Evolutionary conservation across 345 rosid genomes (phyloP), one percentile per base, ranked within the genome.

Genomic region (Cardiospermum halicacabum): DNA sequence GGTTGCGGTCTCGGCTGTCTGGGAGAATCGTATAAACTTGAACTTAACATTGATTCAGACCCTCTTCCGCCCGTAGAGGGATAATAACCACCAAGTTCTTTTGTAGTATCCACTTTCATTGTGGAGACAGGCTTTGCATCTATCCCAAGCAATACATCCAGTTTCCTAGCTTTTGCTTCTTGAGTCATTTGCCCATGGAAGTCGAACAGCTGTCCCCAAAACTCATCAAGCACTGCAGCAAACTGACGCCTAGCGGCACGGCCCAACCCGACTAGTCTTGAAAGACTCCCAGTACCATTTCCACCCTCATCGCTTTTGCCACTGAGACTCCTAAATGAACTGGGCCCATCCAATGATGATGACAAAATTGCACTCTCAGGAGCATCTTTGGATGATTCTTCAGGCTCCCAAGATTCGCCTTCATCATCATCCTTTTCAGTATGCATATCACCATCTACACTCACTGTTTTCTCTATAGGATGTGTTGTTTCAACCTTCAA

Each of bases 141-240:
- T 48, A 65, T 53, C 58, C 80, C 81, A 51, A 82, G 71, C 67
- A 94, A 71, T 49, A 73, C 60, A 70, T 88, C 96, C 57, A 85
- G 34, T 70, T 84, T 88, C 73, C 75, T 87, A 48, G 68, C 64
- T 74, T 76, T 89, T 6, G 95, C 99, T 64, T 87, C 93, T 58
- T 68, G 74, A 51, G 84, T 89, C 40, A 76, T 64, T 62, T 77
- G 85, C 51, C 99, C 99, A 36, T 95, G 92, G 22, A 69, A 78
- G 82, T 95, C 92, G 69, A 72, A 95, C 53, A 95, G 65, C 55
- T 87, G 98, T 30, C 87, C 97, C 99, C 99, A 95, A 77, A 95
- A 95, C 64, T 95, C 99, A 56, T 82, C 92, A 47, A 95, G 93
- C 62, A 65, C 80, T 3, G 69, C 72, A 56, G 96, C 85, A 69